A percentile compares a stretch with the other conserved stretches of the same genome.
Conservation (phyloP, 1,284 basidiomycete species). For the Psilocybe mexicana region DNA sequence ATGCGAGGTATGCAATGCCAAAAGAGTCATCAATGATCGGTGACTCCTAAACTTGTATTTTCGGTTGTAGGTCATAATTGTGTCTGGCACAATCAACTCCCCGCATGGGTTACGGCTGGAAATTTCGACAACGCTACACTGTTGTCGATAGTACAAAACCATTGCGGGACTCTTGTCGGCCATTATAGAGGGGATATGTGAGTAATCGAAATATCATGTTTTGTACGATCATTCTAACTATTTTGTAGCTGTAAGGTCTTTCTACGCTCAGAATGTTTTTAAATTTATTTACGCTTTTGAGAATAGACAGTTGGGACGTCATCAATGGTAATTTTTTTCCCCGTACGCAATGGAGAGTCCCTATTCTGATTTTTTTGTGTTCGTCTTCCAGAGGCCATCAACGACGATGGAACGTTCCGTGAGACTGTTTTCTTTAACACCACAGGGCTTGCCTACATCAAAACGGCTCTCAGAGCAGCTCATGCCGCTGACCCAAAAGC, state of each 20-base stretch:
- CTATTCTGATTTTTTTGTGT: neutral
- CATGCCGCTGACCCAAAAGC: constrained; percentile 46
- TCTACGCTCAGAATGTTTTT: constrained; percentile 6
- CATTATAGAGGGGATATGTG: constrained; percentile 54
- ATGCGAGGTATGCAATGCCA: too few species aligned
- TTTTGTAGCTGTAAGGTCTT: neutral
- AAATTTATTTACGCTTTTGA: constrained; percentile 22
- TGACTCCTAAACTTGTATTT: too few species aligned
- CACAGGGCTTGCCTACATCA: constrained; percentile 43
- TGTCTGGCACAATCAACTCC: too few species aligned
- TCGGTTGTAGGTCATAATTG: too few species aligned
- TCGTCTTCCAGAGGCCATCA: constrained; percentile 42
- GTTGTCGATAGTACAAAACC: constrained; percentile 43
- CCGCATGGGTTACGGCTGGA: constrained; percentile 48
- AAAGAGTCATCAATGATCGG: too few species aligned
- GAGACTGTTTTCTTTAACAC: constrained; percentile 47
- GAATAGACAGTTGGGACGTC: constrained; percentile 36
- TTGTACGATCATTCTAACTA: neutral
- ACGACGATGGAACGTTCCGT: constrained; percentile 51
- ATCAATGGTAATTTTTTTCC: constrained; percentile 35
- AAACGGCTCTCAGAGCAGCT: constrained; percentile 45
- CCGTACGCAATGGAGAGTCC: neutral
- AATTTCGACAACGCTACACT: constrained; percentile 44
- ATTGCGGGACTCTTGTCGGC: constrained; percentile 47
- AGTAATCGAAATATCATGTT: constrained; percentile 20